Evolutionary conservation across 2,329 filamentous ascomycete species (phyloP), one percentile per base, ranked within the genome.

Genomic region (Epicoccum sorghinum): DNA sequence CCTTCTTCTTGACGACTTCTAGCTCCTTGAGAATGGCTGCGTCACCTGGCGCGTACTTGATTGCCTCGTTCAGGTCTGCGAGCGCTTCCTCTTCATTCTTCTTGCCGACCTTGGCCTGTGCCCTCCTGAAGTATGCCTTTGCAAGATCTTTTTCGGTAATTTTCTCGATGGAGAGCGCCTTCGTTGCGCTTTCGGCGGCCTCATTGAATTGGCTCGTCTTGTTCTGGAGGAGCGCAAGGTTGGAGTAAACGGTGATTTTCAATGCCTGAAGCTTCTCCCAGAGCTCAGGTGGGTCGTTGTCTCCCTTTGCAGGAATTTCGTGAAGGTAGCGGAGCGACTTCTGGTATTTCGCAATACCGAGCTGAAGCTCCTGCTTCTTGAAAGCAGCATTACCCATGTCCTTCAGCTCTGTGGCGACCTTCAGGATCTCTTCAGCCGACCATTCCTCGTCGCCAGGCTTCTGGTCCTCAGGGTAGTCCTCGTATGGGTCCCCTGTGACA

Each of bases 401-500:
- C 80, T 99, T 99, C 76, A 96, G 86, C 62, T 90, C 90, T 4
- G 83, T 80, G 2, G 90, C 92, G 57, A 98, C 93, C 76, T 89
- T 85, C 73, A 91, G 83, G 58, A 92, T 85, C 58, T 89, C 83
- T 14, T 81, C 73, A 12, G 89, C 89, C 44, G 86, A 83, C 59
- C 92, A 83, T 48, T 87, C 80, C 49, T 85, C 78, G 42, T 83
- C 79, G 27, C 45, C 55, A 58, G 78, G 75, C 66, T 68, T 69
- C 42, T 88, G 86, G 78, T 99, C 95, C 72, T 97, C 92, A 30
- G 95, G 95, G 78, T 90, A 98, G 74, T 98, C 95, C 79, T 98
- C 93, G 78, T 96, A 97, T 5, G 87, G 84, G 78, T 99, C 95
- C 60, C 95, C 95, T 12, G 90, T 91, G 47, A 85, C 80, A 73